Evolutionary conservation across 2,329 filamentous ascomycete species (phyloP), one percentile per base, ranked within the genome.

Genomic region (Colletotrichum sp.): DNA sequence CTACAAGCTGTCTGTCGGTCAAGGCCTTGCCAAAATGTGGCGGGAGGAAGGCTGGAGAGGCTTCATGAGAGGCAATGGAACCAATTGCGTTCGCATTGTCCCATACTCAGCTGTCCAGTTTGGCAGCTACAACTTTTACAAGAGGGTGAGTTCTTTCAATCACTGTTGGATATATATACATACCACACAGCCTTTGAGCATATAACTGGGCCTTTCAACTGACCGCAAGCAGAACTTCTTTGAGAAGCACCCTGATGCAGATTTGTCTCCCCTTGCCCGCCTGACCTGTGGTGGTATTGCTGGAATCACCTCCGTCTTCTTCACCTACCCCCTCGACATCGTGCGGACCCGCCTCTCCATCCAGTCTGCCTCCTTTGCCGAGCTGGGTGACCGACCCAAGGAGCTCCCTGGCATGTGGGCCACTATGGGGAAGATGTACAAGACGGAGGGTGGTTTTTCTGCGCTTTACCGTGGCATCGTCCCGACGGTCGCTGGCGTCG

Each of bases 51-150:
- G 97, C 69, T 98, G 96, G 95, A 92, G 92, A 83, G 97, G 97
- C 0, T 98, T 98, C 84, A 98, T 99, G 96, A 92, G 95, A 77
- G 97, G 97, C 66, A 99, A 99, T 82, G 97, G 97, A 76, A 98
- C 96, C 75, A 99, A 99, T 84, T 99, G 97, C 88, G 95, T 99
- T 79, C 94, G 97, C 75, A 99, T 99, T 78, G 95, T 99, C 66
- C 97, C 97, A 6, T 99, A 99, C 84, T 98, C 96, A 64, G 97
- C 97, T 13, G 97, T 98, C 54, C 97, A 99, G 81, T 99, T 99
- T 84, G 96, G 96, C 78, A 97, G 95, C 81, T 99, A 98, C 87
- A 98, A 98, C 82, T 92, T 98, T 78, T 99, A 99, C 86, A 98
- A 98, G 85, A 90, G 92, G 86, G 96, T 97, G 86, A 70, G 75